Percentiles rank a stretch among this genome's conserved stretches.
These are phyloP conservation scores for Kodamaea derodonti DNA, from an alignment of 1,139 yeast genomes.

Conservation along the genomic window DNA sequence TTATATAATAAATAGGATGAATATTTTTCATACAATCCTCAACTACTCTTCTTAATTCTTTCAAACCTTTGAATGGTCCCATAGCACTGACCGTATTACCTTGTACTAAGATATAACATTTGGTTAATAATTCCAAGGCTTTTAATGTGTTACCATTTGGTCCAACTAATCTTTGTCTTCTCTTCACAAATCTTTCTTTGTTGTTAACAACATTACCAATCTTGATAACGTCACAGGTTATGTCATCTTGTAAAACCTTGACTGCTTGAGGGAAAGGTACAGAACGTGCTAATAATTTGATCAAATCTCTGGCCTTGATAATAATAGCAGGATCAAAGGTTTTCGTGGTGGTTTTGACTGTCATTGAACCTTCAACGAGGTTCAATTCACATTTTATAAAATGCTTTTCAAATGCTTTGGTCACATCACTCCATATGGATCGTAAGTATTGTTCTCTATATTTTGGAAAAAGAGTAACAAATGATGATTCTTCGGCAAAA, in stretches of 20 bases:
- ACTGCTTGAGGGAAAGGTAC: constrained; percentile 98
- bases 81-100: constrained; percentile 96
- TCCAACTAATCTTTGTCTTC: constrained; percentile 95
- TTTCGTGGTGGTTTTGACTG: constrained; percentile 91
- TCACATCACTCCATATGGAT: constrained; percentile 91
- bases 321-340: constrained; percentile 94
- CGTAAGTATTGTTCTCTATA: constrained; percentile 89
- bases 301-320: constrained; percentile 90
- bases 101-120: constrained; percentile 92
- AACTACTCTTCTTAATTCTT: constrained; percentile 88
- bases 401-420: constrained; percentile 68
- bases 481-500: constrained; percentile 90
- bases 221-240: constrained; percentile 94
- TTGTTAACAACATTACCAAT: constrained; percentile 86
- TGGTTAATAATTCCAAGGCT: constrained; percentile 88
- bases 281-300: constrained; percentile 88
- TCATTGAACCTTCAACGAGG: constrained; percentile 95
- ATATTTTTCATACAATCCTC: constrained; percentile 97
- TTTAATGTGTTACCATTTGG: constrained; percentile 96
- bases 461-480: constrained; percentile 93
- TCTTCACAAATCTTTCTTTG: constrained; percentile 89
- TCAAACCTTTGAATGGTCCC: constrained; percentile 95
- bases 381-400: constrained; percentile 80
- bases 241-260: constrained; percentile 83
- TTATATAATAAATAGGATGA: constrained; percentile 95